Percentiles rank a stretch among this genome's conserved stretches.
Evolutionary conservation across 108 stramenopile genomes (phyloP).

Genomic region (Epithemia pelagica): DNA sequence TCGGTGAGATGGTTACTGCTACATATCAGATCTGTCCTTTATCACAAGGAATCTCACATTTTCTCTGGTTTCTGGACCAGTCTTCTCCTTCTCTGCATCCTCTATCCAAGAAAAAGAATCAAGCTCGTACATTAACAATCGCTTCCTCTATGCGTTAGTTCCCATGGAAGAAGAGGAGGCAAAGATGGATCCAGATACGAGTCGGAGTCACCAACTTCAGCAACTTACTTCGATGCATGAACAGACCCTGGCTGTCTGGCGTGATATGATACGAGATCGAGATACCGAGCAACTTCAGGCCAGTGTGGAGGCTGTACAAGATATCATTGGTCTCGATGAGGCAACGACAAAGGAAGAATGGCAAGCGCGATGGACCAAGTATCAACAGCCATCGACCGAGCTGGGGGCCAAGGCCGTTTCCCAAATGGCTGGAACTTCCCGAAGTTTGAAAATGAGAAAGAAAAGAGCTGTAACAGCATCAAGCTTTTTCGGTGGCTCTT

Average conservation of each 20-base stretch:
- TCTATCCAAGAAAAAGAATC: too few species aligned
- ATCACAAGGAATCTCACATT: too few species aligned
- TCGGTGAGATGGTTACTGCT: too few species aligned
- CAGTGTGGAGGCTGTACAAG: neutral
- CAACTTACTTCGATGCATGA: neutral
- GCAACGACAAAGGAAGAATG: neutral
- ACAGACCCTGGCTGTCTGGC: neutral
- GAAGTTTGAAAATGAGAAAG: neutral
- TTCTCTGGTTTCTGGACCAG: too few species aligned
- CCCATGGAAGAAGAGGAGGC: too few species aligned
- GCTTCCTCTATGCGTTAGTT: too few species aligned
- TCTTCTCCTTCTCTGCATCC: too few species aligned
- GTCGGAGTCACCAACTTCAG: too few species aligned
- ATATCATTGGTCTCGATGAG: neutral
- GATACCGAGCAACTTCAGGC: neutral
- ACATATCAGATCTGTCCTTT: too few species aligned
- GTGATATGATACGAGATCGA: neutral
- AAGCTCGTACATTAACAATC: too few species aligned
- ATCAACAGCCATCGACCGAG: neutral
- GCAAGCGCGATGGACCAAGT: neutral
- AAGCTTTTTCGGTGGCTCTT: neutral
- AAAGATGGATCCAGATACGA: too few species aligned
- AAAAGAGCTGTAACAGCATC: neutral
- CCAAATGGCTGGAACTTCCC: neutral
- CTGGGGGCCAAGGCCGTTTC: neutral